Conservation (phyloP, 2,329 filamentous ascomycete genomes). For the Ophidiomyces ophidiicola region DNA sequence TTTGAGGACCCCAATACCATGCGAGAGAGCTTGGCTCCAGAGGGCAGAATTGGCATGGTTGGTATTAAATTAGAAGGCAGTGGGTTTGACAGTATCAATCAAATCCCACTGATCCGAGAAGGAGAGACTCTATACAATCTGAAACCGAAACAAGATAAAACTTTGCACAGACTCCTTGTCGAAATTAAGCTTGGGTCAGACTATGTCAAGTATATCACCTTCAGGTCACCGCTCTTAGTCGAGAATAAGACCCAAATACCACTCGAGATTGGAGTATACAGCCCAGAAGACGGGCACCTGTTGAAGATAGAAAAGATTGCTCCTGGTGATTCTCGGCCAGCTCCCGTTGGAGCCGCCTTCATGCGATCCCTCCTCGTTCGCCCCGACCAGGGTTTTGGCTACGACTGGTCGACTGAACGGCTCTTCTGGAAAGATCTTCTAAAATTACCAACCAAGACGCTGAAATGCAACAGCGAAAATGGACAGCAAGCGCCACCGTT, state of each 20-base stretch:
- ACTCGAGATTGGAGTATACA: slow-evolving; percentile 83
- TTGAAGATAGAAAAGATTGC: slow-evolving; percentile 97
- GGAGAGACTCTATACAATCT: slow-evolving; percentile 84
- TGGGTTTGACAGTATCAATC: slow-evolving; percentile 80
- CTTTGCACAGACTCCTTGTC: slow-evolving; percentile 80
- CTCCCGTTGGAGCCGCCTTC: slow-evolving; percentile 77
- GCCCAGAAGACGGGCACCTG: slow-evolving; percentile 72
- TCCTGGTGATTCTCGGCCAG: slow-evolving; percentile 77
- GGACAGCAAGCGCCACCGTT: slow-evolving; percentile 69
- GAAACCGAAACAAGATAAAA: slow-evolving; percentile 70
- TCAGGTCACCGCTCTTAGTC: slow-evolving; percentile 78
- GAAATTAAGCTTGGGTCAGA: slow-evolving; percentile 84
- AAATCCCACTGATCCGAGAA: slow-evolving; percentile 84
- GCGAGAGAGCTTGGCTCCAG: slow-evolving; percentile 79
- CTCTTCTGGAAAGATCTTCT: slow-evolving; percentile 89
- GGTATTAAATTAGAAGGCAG: slow-evolving; percentile 79
- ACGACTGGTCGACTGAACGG: slow-evolving; percentile 81
- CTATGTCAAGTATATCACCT: slow-evolving; percentile 96
- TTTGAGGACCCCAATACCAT: slow-evolving; percentile 96
- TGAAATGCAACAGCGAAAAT: slow-evolving; percentile 77
- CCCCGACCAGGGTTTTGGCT: slow-evolving; percentile 92
- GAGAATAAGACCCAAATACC: slow-evolving; percentile 97
- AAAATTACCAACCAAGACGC: slow-evolving; percentile 68
- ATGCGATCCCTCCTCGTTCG: slow-evolving; percentile 78
- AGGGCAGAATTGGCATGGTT: slow-evolving; percentile 67